These are phyloP conservation scores for Mollisiaceae sp. DNA, from an alignment of 2,329 filamentous ascomycete species.

Conservation along the genomic window DNA sequence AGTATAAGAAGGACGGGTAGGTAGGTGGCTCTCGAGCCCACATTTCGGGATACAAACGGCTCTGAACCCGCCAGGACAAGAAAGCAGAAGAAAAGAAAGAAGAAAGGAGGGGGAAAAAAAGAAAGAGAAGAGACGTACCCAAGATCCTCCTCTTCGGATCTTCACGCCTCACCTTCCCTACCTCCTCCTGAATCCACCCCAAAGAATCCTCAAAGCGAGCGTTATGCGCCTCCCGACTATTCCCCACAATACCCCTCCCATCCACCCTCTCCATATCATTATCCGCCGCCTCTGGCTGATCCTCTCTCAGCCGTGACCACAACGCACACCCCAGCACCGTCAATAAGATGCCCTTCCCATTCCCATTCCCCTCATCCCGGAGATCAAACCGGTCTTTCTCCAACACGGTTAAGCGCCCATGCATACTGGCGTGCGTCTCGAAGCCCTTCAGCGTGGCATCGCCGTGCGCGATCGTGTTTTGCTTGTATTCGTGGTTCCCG, in stretches of 20 bases:
- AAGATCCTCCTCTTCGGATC: not conserved
- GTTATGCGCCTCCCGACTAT: not conserved
- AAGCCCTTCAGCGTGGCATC: not conserved
- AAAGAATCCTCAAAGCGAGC: not conserved
- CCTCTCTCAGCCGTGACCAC: not conserved
- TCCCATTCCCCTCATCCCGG: not conserved
- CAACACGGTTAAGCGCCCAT: not conserved
- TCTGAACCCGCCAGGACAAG: too few relatives aligned
- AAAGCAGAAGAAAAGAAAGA: too few relatives aligned
- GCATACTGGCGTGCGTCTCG: not conserved
- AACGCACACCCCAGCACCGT: not conserved
- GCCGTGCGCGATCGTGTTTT: not conserved
- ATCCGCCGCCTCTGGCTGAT: not conserved
- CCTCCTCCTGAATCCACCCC: not conserved
- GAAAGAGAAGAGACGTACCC: not conserved
- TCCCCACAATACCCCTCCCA: not conserved
- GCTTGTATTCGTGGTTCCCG: not conserved
- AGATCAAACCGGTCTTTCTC: not conserved
- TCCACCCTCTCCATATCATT: not conserved
- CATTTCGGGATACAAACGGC: too few relatives aligned
- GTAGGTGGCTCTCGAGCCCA: too few relatives aligned
- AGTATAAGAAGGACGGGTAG: too few relatives aligned
- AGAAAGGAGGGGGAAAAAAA: too few relatives aligned
- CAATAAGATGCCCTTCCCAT: too few relatives aligned
- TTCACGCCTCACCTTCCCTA: not conserved